phyloP scores from a whole-genome alignment of 108 stramenopile species.

The Stephanodiscus minutulus region DNA sequence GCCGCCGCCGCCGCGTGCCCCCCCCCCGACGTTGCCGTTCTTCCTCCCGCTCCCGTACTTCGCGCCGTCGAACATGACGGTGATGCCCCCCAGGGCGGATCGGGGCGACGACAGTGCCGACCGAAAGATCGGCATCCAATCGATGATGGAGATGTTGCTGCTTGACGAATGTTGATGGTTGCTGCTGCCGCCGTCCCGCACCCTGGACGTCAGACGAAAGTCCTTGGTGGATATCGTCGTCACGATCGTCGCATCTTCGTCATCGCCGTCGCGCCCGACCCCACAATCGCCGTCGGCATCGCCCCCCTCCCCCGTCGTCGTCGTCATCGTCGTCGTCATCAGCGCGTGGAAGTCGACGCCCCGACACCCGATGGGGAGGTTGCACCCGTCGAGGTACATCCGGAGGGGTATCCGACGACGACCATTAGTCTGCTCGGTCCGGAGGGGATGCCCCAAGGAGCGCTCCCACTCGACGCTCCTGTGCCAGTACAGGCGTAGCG shows the following conservation, averaged over 20 bases:
- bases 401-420: conserved; percentile 24
- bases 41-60: conserved; percentile 39
- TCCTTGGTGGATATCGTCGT: conserved; percentile 16
- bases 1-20: neutral
- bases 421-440: neutral
- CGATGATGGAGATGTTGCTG: conserved; percentile 18
- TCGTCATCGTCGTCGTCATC: neutral
- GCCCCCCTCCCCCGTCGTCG: neutral
- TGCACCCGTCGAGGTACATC: conserved; percentile 54
- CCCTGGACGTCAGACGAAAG: conserved; percentile 38
- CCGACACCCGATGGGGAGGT: conserved; percentile 47
- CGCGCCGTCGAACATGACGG: conserved; percentile 51
- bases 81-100: conserved; percentile 15
- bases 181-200: neutral
- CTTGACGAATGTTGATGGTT: neutral
- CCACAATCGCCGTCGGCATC: neutral
- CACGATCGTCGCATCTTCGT: neutral
- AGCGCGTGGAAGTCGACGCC: conserved; percentile 38
- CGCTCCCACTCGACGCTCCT: conserved; percentile 40
- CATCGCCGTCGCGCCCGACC: neutral
- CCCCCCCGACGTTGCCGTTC: neutral
- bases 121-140: conserved; percentile 47
- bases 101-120: conserved; percentile 32
- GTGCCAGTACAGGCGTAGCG: conserved; percentile 53
- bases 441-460: conserved; percentile 38